Evolutionary conservation across 2,329 filamentous ascomycete species (phyloP).

Genomic region (Mollisia scopiformis): DNA sequence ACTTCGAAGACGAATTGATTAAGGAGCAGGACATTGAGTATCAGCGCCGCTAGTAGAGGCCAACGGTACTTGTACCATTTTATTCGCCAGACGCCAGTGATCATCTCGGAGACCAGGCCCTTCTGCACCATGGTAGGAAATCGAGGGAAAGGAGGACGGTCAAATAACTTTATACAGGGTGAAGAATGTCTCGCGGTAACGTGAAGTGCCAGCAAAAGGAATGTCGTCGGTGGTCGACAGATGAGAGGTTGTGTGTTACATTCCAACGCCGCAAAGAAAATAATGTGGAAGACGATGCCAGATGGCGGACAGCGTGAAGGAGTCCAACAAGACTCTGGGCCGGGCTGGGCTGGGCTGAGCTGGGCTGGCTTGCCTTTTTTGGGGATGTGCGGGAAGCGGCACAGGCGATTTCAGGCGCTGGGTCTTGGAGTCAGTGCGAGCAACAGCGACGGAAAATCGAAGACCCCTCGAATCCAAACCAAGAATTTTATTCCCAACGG

Average conservation of each 20-base stretch:
- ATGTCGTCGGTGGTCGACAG: background rate
- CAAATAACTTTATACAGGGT: background rate
- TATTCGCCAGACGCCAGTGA: conserved; percentile 27
- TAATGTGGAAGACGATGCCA: background rate
- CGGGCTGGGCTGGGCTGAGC: background rate
- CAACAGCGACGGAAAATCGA: background rate
- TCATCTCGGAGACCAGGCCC: conserved; percentile 25
- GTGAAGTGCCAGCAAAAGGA: background rate
- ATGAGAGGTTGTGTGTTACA: conserved; percentile 2
- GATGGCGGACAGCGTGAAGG: background rate
- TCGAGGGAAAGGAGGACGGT: background rate
- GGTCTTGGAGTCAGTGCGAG: too few species aligned
- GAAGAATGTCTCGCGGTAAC: background rate
- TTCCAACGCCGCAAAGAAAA: conserved; percentile 8
- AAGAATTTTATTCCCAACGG: background rate
- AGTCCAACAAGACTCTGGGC: background rate
- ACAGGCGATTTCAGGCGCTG: background rate
- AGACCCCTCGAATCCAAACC: too few species aligned
- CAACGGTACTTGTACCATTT: conserved; percentile 32
- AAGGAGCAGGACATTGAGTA: conserved; percentile 29
- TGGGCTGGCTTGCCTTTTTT: background rate
- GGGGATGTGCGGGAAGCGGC: background rate
- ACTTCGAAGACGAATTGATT: conserved; percentile 30
- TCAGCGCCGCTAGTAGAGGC: conserved; percentile 21
- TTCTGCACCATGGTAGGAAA: conserved; percentile 19